A percentile compares a stretch with the other conserved stretches of the same genome.
Conservation (phyloP, 345 rosid genomes). For the Eucalyptus sp. region DNA sequence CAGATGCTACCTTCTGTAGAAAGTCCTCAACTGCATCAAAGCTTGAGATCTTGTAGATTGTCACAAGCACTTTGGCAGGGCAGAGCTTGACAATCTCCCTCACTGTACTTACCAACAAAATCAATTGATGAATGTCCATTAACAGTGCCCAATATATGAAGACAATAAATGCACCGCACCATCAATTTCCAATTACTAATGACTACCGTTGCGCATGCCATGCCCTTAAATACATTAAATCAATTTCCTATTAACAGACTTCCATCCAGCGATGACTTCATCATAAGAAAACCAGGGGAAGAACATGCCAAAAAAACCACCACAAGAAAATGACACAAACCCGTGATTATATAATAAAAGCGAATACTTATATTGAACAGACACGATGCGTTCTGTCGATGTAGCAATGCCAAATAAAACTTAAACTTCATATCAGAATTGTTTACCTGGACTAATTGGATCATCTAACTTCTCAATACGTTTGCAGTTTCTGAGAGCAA, state of each 20-base stretch:
- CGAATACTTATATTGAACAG: neutral
- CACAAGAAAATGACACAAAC: neutral
- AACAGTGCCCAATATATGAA: neutral
- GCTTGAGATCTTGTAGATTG: constrained; percentile 62
- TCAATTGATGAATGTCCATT: neutral
- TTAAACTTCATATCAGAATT: neutral
- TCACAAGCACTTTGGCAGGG: constrained; percentile 49
- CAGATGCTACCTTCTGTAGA: constrained; percentile 75
- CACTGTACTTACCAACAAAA: constrained; percentile 27
- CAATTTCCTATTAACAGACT: neutral
- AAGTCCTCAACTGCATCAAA: constrained; percentile 83
- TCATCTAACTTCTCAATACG: constrained; percentile 93
- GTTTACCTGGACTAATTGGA: constrained; percentile 83
- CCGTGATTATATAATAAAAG: neutral
- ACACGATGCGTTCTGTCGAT: neutral
- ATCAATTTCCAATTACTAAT: neutral
- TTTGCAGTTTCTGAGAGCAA: constrained; percentile 92
- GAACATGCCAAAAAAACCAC: neutral
- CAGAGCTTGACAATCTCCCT: constrained; percentile 87
- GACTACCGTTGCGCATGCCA: neutral
- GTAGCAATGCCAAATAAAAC: neutral
- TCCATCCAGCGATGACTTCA: neutral
- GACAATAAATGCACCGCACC: neutral
- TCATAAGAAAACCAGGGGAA: neutral
- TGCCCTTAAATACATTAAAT: neutral